Conservation (phyloP, 2,329 filamentous ascomycete species). For the Trichophyton mentagrophytes region DNA sequence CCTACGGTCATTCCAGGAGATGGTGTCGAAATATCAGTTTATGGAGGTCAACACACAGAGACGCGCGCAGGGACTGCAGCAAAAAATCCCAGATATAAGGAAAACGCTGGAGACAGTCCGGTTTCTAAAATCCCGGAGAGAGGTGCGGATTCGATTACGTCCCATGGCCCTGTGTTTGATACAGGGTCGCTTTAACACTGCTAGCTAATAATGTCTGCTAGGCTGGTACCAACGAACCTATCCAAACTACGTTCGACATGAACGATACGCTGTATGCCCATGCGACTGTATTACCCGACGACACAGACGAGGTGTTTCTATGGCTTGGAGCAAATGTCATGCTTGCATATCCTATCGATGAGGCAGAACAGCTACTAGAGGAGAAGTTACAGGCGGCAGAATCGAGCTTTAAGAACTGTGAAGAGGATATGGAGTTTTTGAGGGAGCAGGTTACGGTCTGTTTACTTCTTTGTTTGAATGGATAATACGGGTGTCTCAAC, state of each 20-base stretch:
- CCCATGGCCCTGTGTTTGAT: no score
- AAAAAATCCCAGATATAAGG: conserved; percentile 94
- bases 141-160: conserved; percentile 36
- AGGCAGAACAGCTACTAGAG: conserved; percentile 66
- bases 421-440: conserved; percentile 92
- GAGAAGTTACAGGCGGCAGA: conserved; percentile 70
- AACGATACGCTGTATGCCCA: conserved; percentile 93
- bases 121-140: conserved; percentile 66
- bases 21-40: conserved; percentile 89
- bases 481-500: neutral
- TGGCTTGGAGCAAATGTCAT: conserved; percentile 99
- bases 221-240: conserved; percentile 39
- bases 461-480: conserved; percentile 11
- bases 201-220: conserved; percentile 4
- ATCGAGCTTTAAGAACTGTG: conserved; percentile 69
- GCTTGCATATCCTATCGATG: conserved; percentile 82
- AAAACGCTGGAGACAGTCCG: conserved; percentile 87
- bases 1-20: conserved; percentile 36
- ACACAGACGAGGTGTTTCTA: conserved; percentile 70
- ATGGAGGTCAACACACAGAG: conserved; percentile 93
- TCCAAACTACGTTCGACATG: conserved; percentile 89
- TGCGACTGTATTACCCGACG: conserved; percentile 64
- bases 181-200: neutral
- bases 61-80: conserved; percentile 65
- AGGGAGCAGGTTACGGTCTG: conserved; percentile 89